Conservation (phyloP, 257 asterid species). For the Apocynum venetum region DNA sequence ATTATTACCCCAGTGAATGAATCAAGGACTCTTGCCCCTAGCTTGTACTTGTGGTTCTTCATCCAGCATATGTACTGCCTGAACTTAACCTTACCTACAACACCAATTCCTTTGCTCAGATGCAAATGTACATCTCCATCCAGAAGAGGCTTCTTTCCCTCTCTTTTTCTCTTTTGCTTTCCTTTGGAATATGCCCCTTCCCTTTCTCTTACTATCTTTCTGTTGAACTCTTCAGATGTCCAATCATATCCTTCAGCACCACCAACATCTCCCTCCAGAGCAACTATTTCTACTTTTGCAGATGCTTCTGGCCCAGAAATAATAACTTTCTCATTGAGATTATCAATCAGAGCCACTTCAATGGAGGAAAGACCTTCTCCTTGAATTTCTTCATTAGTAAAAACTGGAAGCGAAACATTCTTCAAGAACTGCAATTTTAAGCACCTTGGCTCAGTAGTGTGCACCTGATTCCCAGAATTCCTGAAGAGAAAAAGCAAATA, state of each 20-base stretch:
- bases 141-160: slow-evolving; percentile 41
- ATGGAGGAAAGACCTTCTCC: slow-evolving; percentile 26
- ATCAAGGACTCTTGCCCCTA: slow-evolving; percentile 38
- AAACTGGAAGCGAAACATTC: slow-evolving; percentile 28
- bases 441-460: slow-evolving; percentile 19
- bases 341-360: slow-evolving; percentile 38
- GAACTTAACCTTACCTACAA: slow-evolving; percentile 30
- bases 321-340: slow-evolving; percentile 17
- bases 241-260: slow-evolving; percentile 14
- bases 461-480: slow-evolving; percentile 10
- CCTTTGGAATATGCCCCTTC: slow-evolving; percentile 21
- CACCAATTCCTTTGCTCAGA: slow-evolving; percentile 35
- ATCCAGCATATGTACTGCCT: slow-evolving; percentile 32
- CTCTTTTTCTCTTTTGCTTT: slow-evolving; percentile 27
- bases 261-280: slow-evolving; percentile 26
- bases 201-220: slow-evolving; percentile 27
- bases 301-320: slow-evolving; percentile 33
- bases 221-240: slow-evolving; percentile 31
- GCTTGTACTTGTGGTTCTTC: slow-evolving; percentile 35
- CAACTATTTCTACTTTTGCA: slow-evolving; percentile 38
- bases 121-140: slow-evolving; percentile 17
- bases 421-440: slow-evolving; percentile 39
- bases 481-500: not conserved
- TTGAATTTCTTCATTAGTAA: slow-evolving; percentile 36
- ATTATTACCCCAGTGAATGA: slow-evolving; percentile 23